Evolutionary conservation across 1,284 basidiomycete species (phyloP), one percentile per base, ranked within the genome.

Genomic region (Malassezia dermatis): DNA sequence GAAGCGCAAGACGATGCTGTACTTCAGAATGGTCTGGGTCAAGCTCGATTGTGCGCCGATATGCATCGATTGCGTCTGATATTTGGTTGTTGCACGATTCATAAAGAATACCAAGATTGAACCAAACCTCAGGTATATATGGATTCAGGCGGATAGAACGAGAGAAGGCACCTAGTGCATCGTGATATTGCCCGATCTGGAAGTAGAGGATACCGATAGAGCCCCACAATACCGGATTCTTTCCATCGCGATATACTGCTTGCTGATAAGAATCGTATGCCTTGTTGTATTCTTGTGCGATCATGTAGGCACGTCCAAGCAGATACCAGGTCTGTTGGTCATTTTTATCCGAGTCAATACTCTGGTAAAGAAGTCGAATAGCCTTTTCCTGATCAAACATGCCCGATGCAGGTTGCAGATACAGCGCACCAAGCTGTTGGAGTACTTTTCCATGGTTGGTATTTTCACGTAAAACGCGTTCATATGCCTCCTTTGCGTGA

Each of bases 231-330:
- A 93, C 95, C 0, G 94, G 94, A 75, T 96, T 98, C 62, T 91
- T 88, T 8, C 93, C 91, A 69, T 98, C 93, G 46, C 91, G 86
- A 77, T 98, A 98, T 23, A 98, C 91, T 4, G 93, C 93, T 76
- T 99, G 93, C 73, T 98, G 93, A 73, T 98, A 98, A 0, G 93
- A 91, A 77, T 99, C 91, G 78, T 99, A 98, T 1, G 94, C 94
- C 77, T 96, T 96, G 81, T 94, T 96, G 79, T 94, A 95, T 75
- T 95, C 93, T 76, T 90, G 87, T n/a, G 88, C 88, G 5, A 89
- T 88, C 91, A 98, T 96, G 77, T 93, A 98, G 1, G 93, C 90
- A 59, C 93, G 86, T 42, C 93, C 93, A 52, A 98, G 84, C 39
- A 98, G 82, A 76, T 96, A 99, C 94, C 94, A 98, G 69, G 88